A percentile compares a stretch with the other conserved stretches of the same genome.
Conservation (phyloP, 2,329 filamentous ascomycete genomes). For the Simplicillium aogashimaense region DNA sequence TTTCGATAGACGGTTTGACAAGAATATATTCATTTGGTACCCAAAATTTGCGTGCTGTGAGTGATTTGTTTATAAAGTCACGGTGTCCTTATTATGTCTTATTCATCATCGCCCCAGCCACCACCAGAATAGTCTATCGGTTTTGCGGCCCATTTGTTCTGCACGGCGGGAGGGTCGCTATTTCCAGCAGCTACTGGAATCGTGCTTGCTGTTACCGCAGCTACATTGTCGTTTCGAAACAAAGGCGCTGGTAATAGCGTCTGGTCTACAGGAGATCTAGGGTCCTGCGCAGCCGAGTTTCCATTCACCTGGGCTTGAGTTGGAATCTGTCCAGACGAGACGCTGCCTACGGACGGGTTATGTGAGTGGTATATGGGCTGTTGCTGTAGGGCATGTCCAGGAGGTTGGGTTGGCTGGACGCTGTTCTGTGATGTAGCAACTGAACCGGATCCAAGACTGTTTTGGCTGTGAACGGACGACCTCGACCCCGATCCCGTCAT, state of each 20-base stretch:
- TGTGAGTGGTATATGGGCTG: too few relatives aligned
- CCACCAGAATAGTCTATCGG: conserved; percentile 1
- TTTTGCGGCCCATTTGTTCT: neutral
- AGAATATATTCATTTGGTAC: too few relatives aligned
- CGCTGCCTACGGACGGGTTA: neutral
- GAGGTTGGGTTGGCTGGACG: too few relatives aligned
- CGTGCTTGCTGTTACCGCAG: too few relatives aligned
- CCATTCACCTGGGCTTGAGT: neutral
- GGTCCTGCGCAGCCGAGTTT: neutral
- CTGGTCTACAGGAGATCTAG: neutral
- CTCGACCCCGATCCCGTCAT: too few relatives aligned
- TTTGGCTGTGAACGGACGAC: too few relatives aligned
- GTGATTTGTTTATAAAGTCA: too few relatives aligned
- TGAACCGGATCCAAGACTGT: too few relatives aligned
- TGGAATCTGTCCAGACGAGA: neutral
- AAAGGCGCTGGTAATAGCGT: conserved; percentile 1
- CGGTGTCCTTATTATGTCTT: neutral
- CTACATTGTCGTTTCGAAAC: neutral
- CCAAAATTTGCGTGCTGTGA: too few relatives aligned
- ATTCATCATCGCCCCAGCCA: neutral
- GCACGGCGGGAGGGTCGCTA: neutral
- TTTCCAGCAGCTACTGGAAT: neutral
- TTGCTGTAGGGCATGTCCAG: too few relatives aligned
- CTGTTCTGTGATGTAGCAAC: too few relatives aligned
- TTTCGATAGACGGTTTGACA: too few relatives aligned